Conservation (phyloP, 257 asterid genomes). For the Solanum habrochaites region DNA sequence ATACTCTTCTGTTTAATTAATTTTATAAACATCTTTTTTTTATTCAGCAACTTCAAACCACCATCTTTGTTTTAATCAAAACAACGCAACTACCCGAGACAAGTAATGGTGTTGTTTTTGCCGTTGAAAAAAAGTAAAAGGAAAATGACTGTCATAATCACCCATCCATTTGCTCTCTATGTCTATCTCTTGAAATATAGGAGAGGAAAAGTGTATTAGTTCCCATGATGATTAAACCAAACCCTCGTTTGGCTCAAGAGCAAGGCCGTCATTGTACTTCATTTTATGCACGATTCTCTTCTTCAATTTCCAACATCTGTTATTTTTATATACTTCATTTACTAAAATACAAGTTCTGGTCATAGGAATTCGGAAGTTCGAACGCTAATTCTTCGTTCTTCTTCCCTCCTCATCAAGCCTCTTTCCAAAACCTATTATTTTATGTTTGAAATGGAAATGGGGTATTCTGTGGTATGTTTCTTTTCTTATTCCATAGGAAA, state of each 20-base stretch:
- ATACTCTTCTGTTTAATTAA: not conserved
- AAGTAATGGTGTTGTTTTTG: not conserved
- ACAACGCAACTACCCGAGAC: not conserved
- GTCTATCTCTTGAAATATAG: constrained; percentile 20
- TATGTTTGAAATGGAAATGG: not conserved
- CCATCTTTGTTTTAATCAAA: not conserved
- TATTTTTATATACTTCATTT: not conserved
- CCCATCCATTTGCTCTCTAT: constrained; percentile 19
- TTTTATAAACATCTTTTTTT: not conserved
- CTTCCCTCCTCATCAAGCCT: not conserved
- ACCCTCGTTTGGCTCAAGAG: not conserved
- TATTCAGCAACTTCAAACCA: not conserved
- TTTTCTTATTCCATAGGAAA: not conserved
- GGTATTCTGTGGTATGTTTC: not conserved
- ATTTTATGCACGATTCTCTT: not conserved
- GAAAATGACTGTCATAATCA: constrained; percentile 2
- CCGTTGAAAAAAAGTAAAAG: constrained; percentile 4
- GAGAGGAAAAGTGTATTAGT: constrained; percentile 32
- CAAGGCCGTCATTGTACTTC: not conserved
- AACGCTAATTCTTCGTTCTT: not conserved
- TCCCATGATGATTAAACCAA: not conserved
- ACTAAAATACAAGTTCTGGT: not conserved
- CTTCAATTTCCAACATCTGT: not conserved
- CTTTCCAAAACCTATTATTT: not conserved
- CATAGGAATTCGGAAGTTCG: not conserved